Evolutionary conservation across 176 grass and related monocot species (phyloP).

Genomic region (Zea mays): Zm-B73-REFERENCE-NAM-5.0 NC_050105.1:13676501-13677000

Average conservation of each 20-base stretch:
- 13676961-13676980: constrained; percentile 28
- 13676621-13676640: constrained; percentile 54
- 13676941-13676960: neutral
- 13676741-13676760: constrained; percentile 95
- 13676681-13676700: constrained; percentile 75
- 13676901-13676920: constrained; percentile 2
- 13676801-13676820: constrained; percentile 38
- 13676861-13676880: neutral
- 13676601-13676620: neutral
- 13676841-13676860: constrained; percentile 17
- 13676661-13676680: constrained; percentile 77
- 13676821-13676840: neutral
- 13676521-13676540: constrained; percentile 76
- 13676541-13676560: constrained; percentile 4
- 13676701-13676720: constrained; percentile 95
- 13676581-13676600: constrained; percentile 2
- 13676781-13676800: constrained; percentile 95
- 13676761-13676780: constrained; percentile 84
- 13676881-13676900: neutral
- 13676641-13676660: constrained; percentile 85
- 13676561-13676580: constrained; percentile 1
- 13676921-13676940: constrained; percentile 10
- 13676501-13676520: constrained; percentile 88
- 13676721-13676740: constrained; percentile 97
- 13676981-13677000: constrained; percentile 37